Evolutionary conservation across 2,329 filamentous ascomycete genomes (phyloP).

Genomic region (Thelonectria discophora): DNA sequence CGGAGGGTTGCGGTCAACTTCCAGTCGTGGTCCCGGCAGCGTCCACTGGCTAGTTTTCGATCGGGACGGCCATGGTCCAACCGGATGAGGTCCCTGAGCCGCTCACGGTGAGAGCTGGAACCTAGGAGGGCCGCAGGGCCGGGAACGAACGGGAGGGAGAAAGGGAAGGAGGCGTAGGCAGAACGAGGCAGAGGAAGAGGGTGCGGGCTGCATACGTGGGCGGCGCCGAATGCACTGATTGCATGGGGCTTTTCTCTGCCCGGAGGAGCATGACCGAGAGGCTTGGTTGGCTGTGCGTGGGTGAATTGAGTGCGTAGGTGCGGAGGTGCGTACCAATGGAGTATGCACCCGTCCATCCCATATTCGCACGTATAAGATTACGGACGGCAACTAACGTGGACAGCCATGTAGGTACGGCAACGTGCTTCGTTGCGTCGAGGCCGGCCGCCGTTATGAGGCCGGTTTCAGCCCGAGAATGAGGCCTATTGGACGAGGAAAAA

Average conservation of each 20-base stretch:
- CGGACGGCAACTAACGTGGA: slow-evolving; percentile 6
- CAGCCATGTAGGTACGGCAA: not conserved
- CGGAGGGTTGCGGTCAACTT: slow-evolving; percentile 28
- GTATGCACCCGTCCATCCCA: not conserved
- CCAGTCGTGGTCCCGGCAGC: slow-evolving; percentile 11
- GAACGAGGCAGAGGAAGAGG: not conserved
- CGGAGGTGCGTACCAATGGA: not conserved
- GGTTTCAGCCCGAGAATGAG: slow-evolving; percentile 7
- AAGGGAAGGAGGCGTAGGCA: not conserved
- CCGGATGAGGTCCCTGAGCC: slow-evolving; percentile 37
- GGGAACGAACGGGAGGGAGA: slow-evolving; percentile 38
- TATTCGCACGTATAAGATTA: not conserved
- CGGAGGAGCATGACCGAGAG: slow-evolving; percentile 7
- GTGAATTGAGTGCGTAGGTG: slow-evolving; percentile 1
- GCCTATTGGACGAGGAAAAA: slow-evolving; percentile 12
- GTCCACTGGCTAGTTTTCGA: slow-evolving; percentile 31
- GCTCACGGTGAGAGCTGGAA: slow-evolving; percentile 30
- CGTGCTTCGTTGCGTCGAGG: not conserved
- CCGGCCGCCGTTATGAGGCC: slow-evolving; percentile 3
- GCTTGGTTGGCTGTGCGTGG: slow-evolving; percentile 5
- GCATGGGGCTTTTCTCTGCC: slow-evolving; percentile 16
- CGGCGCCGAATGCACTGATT: slow-evolving; percentile 12
- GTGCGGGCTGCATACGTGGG: slow-evolving; percentile 16
- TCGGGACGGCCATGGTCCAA: slow-evolving; percentile 35
- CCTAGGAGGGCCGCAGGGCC: slow-evolving; percentile 28